Percentiles rank a stretch among this genome's conserved stretches.
Evolutionary conservation across 768 basidiomycete genomes (phyloP).

Genomic region (Tylopilus plumbeoviolaceoides): DNA sequence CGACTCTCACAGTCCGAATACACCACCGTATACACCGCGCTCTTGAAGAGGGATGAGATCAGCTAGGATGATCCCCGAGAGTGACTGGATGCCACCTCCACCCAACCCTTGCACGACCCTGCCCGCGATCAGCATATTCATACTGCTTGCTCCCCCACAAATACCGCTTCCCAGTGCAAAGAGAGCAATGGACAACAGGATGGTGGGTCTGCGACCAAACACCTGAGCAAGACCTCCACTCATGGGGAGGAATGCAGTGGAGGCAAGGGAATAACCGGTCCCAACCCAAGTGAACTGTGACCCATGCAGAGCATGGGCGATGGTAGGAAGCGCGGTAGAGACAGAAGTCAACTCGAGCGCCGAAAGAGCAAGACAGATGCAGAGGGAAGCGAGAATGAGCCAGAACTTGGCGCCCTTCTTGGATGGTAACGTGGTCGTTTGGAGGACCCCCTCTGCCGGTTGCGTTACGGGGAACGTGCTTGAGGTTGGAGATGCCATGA

Average conservation of each 20-base stretch:
- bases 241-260: constrained; percentile 39
- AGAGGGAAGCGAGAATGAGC: constrained; percentile 30
- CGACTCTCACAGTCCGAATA: constrained; percentile 33
- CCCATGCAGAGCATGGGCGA: constrained; percentile 34
- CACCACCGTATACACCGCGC: constrained; percentile 37
- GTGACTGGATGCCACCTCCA: constrained; percentile 36
- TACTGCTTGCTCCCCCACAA: constrained; percentile 38
- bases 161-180: constrained; percentile 43
- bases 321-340: constrained; percentile 41
- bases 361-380: constrained; percentile 26
- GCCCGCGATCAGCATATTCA: constrained; percentile 41
- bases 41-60: constrained; percentile 46
- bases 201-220: constrained; percentile 36
- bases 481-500: neutral
- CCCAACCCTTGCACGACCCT: constrained; percentile 41
- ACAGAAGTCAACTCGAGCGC: constrained; percentile 32
- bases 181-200: constrained; percentile 29
- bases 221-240: constrained; percentile 36
- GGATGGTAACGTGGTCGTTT: neutral
- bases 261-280: constrained; percentile 38
- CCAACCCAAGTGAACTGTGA: constrained; percentile 44
- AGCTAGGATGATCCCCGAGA: constrained; percentile 39
- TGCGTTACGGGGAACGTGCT: neutral
- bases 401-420: neutral
- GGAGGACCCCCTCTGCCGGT: neutral